Base-by-base conservation (phyloP, 1,139 yeast genomes). In the Sugiyamaella neomexicana region DNA sequence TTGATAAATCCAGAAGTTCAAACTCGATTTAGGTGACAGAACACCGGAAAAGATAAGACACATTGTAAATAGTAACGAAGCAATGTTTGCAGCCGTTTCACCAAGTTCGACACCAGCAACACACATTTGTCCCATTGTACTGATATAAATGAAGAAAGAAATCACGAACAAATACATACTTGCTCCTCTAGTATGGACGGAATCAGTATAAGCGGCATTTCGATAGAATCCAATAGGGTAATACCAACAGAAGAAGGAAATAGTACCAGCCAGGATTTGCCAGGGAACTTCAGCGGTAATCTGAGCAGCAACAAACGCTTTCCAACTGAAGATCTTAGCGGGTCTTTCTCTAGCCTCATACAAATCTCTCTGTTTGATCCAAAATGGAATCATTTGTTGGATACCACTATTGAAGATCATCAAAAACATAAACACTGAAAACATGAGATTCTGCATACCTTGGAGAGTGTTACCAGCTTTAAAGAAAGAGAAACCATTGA, bases 281-380 rank as follows among this genome's bases (percentile, higher is more conserved):
- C 88, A 86, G 29, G 96, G 95, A 36, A 87, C 68, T 67, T 89
- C 97, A 36, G 80, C 84, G 16, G 83, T 70, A 46, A 89, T 75
- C 70, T 88, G 91, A 17, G 88, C 81, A 34, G 77, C 62, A 60
- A 89, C 71, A 71, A 79, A 75, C 56, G 82, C 77, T 71, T 75
- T 61, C 95, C 95, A 82, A 2, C 81, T 74, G 60, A 75, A 87
- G 43, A 75, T 83, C 73, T 75, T 81, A 58, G 81, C 84, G 10
- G 96, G 96, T 41, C 95, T 81, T 71, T 90, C 97, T 68, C 96
- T 82, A n/a, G 85, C 91, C 68, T 89, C 96, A 68, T 88, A 90
- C 47, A 90, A 74, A 62, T 83, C 83, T 72, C 97, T 82, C 70
- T 86, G 95, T 47, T 73, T 70, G 48, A 85, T 84, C 67, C 78